These are phyloP conservation scores for Globisporangium alternatum DNA, from an alignment of 352 stramenopile species.

Conservation along the genomic window DNA sequence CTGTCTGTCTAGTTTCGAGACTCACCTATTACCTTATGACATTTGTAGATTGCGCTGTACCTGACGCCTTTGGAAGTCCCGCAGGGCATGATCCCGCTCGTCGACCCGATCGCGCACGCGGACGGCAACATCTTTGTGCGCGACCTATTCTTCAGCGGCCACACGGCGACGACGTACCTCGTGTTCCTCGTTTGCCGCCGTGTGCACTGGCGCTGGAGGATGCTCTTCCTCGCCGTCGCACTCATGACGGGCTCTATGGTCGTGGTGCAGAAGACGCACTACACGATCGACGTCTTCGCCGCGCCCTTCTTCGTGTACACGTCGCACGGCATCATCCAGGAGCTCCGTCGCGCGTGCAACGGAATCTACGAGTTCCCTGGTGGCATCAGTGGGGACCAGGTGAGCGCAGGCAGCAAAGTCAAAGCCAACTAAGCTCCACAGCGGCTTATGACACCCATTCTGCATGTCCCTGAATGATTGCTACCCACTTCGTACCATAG, in stretches of 20 bases:
- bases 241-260: slow-evolving; percentile 25
- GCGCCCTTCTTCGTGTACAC: slow-evolving; percentile 39
- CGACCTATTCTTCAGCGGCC: slow-evolving; percentile 40
- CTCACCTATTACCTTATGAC: not conserved
- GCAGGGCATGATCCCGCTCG: slow-evolving; percentile 24
- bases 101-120: slow-evolving; percentile 26
- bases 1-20: not conserved
- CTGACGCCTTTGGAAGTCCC: slow-evolving; percentile 32
- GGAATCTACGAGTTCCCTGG: not conserved
- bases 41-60: slow-evolving; percentile 24
- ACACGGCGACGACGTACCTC: slow-evolving; percentile 32
- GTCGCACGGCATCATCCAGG: slow-evolving; percentile 23
- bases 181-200: slow-evolving; percentile 27
- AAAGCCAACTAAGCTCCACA: not conserved
- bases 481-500: not conserved
- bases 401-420: not conserved
- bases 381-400: not conserved
- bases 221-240: slow-evolving; percentile 21
- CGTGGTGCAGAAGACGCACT: slow-evolving; percentile 35
- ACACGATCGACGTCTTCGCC: slow-evolving; percentile 35
- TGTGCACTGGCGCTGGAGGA: slow-evolving; percentile 26
- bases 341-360: slow-evolving; percentile 9
- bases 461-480: no score
- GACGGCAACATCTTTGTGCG: slow-evolving; percentile 28
- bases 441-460: no score